These are phyloP conservation scores for Golubevia sp. DNA, from an alignment of 1,284 basidiomycete species.

Conservation along the genomic window DNA sequence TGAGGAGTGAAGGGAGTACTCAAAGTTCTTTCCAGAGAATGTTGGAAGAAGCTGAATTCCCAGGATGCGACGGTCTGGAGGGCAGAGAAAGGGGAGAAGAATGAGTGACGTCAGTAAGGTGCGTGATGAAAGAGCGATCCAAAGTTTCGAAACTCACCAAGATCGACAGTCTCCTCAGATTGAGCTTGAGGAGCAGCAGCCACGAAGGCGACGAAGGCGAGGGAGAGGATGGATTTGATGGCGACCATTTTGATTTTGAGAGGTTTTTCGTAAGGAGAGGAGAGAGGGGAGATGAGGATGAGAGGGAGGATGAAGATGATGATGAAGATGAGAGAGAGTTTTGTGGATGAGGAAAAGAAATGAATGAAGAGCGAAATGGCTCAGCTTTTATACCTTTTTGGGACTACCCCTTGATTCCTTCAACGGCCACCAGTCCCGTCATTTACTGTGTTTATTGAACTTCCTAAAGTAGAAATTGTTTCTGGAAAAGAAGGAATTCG, in stretches of 20 bases:
- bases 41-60: no score
- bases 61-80: no score
- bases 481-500: no score
- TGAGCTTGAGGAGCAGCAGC: neutral
- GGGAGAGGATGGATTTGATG: neutral
- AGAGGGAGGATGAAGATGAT: neutral
- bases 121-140: no score
- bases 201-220: neutral
- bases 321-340: neutral
- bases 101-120: no score
- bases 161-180: neutral
- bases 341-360: neutral
- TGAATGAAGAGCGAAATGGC: neutral
- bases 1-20: neutral
- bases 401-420: no score
- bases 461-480: no score
- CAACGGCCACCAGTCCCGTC: no score
- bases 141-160: no score
- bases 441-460: no score
- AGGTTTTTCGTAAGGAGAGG: neutral
- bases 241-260: neutral
- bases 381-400: neutral
- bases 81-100: no score
- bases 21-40: neutral
- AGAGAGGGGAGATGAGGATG: no score